A percentile compares a stretch with the other conserved stretches of the same genome.
These are phyloP conservation scores for Trichoderma koningii DNA, from an alignment of 2,329 filamentous ascomycete genomes.

Conservation along the genomic window DNA sequence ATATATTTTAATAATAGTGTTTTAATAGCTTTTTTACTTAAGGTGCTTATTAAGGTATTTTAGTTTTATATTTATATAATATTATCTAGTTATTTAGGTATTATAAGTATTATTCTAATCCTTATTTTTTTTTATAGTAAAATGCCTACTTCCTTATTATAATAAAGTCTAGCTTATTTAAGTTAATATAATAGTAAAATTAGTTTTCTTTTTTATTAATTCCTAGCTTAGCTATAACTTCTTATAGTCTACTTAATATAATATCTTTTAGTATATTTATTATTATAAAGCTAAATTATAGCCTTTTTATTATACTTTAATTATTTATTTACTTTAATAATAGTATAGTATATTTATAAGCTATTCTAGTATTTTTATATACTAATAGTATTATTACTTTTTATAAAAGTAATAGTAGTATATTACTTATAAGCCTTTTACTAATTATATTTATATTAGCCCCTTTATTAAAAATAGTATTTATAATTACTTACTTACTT, in stretches of 20 bases:
- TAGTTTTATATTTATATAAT: too few relatives aligned
- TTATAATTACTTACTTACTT: not conserved
- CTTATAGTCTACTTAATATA: constrained; percentile 16
- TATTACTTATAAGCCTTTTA: not conserved
- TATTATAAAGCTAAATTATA: constrained; percentile 19
- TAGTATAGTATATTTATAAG: not conserved
- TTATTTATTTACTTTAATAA: constrained; percentile 22
- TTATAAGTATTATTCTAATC: not conserved
- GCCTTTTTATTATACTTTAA: constrained; percentile 14
- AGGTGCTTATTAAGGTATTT: too few relatives aligned
- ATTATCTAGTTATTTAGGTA: not conserved
- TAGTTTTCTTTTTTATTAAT: constrained; percentile 24
- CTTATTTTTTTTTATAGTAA: not conserved
- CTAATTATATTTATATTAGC: not conserved
- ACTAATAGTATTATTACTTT: not conserved
- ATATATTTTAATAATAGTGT: too few relatives aligned
- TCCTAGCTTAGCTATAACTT: constrained; percentile 9
- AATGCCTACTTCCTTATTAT: constrained; percentile 2
- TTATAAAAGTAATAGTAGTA: not conserved
- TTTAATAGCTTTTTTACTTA: too few relatives aligned
- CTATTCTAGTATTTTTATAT: not conserved
- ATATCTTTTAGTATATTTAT: constrained; percentile 16
- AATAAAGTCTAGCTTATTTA: constrained; percentile 3
- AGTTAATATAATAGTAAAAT: not conserved
- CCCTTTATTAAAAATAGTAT: not conserved